Conservation (phyloP, 2,329 filamentous ascomycete genomes). For the Ploettnerulaceae sp. region DNA sequence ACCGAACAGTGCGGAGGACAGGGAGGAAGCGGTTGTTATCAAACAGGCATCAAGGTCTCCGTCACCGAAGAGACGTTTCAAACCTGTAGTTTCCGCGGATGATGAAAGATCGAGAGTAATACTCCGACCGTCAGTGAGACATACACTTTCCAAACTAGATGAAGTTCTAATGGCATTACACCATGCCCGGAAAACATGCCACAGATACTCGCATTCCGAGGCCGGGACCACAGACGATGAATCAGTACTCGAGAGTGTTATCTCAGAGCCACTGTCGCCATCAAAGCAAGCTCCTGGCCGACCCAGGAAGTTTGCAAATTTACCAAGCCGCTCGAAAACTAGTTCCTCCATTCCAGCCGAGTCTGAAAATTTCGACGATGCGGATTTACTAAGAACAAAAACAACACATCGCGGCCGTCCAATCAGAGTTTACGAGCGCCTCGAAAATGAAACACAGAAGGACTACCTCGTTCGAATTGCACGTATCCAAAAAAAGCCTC, state of each 20-base stretch:
- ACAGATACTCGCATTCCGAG: conserved; percentile 33
- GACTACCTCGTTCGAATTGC: conserved; percentile 47
- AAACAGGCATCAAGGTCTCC: neutral
- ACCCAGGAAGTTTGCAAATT: conserved; percentile 26
- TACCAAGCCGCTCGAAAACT: conserved; percentile 13
- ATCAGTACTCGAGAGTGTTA: neutral
- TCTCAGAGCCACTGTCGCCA: neutral
- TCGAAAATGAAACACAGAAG: conserved; percentile 34
- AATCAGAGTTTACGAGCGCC: conserved; percentile 25
- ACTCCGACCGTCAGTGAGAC: conserved; percentile 63
- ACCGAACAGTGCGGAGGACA: neutral
- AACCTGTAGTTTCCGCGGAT: conserved; percentile 59
- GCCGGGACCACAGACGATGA: conserved; percentile 30
- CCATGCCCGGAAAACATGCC: conserved; percentile 53
- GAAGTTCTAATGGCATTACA: conserved; percentile 65
- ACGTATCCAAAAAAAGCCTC: conserved; percentile 37
- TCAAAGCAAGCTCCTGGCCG: conserved; percentile 18
- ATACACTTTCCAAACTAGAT: conserved; percentile 67
- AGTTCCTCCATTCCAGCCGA: neutral
- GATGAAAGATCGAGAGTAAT: conserved; percentile 63
- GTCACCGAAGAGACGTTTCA: conserved; percentile 11
- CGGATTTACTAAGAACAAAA: conserved; percentile 18
- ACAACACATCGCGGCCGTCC: conserved; percentile 25
- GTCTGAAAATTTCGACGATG: conserved; percentile 1
- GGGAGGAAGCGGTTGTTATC: conserved; percentile 10